phyloP scores from a whole-genome alignment of 768 basidiomycete genomes.

The Clavulina sp. region DNA sequence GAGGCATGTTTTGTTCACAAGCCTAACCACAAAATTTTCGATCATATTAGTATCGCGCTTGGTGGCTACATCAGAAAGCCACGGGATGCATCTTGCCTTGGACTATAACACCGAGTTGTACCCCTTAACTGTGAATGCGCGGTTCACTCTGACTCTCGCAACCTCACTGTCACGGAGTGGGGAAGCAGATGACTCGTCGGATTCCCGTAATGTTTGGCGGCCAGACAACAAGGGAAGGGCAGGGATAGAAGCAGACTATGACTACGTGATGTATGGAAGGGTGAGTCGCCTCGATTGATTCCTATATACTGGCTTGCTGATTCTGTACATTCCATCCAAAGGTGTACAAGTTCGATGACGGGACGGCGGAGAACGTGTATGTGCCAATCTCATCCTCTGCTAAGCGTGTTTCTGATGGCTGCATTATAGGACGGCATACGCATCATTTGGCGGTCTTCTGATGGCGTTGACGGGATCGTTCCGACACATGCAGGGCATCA shows the following conservation, averaged over 20 bases:
- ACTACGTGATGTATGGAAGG: conserved; percentile 99
- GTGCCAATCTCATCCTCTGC: conserved; percentile 17
- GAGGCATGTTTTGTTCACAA: not conserved
- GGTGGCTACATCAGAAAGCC: conserved; percentile 75
- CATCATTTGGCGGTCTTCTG: conserved; percentile 88
- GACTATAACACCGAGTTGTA: conserved; percentile 92
- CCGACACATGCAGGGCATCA: conserved; percentile 80
- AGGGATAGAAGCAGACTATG: conserved; percentile 87
- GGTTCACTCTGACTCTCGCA: conserved; percentile 72
- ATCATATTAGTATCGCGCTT: conserved; percentile 70
- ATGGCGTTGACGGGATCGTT: conserved; percentile 87
- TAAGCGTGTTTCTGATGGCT: conserved; percentile 10
- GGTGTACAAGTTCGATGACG: conserved; percentile 95
- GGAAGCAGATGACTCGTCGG: conserved; percentile 37
- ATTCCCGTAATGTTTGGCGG: conserved; percentile 61
- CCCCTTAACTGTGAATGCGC: conserved; percentile 46
- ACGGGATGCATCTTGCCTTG: conserved; percentile 80
- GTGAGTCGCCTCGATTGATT: conserved; percentile 25
- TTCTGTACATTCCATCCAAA: conserved; percentile 17
- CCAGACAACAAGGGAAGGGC: conserved; percentile 66
- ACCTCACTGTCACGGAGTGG: conserved; percentile 53
- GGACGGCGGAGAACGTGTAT: conserved; percentile 69
- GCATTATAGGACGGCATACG: conserved; percentile 66
- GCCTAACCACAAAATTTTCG: not conserved
- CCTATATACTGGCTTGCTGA: too few relatives aligned